Evolutionary conservation across 2,329 filamentous ascomycete genomes (phyloP).

Genomic region (Clonostachys chloroleuca): DNA sequence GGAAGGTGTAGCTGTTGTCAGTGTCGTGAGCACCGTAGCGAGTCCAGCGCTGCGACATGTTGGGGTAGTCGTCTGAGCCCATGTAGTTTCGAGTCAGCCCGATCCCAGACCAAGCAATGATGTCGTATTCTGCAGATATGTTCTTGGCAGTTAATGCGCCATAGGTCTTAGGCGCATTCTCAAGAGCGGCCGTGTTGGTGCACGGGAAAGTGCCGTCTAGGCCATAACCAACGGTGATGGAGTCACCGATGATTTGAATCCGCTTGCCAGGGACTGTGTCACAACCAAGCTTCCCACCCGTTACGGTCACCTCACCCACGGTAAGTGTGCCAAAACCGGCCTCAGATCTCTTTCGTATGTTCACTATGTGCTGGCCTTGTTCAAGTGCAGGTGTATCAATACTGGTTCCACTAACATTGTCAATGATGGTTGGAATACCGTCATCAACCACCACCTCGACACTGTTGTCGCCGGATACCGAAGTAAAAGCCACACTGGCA

Average conservation of each 20-base stretch:
- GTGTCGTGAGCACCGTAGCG: slow-evolving; percentile 34
- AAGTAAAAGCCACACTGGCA: slow-evolving; percentile 24
- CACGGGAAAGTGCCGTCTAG: slow-evolving; percentile 33
- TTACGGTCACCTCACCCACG: slow-evolving; percentile 4
- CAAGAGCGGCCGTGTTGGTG: slow-evolving; percentile 26
- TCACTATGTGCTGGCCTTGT: slow-evolving; percentile 26
- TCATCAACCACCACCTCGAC: slow-evolving; percentile 25
- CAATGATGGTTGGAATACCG: slow-evolving; percentile 15
- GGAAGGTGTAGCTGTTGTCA: slow-evolving; percentile 28
- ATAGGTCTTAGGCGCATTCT: slow-evolving; percentile 34
- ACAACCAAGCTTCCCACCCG: slow-evolving; percentile 16
- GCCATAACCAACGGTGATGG: slow-evolving; percentile 37
- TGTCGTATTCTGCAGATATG: slow-evolving; percentile 33
- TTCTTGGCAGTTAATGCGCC: slow-evolving; percentile 30
- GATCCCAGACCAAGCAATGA: slow-evolving; percentile 38
- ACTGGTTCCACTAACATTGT: slow-evolving; percentile 17
- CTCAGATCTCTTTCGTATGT: slow-evolving; percentile 31
- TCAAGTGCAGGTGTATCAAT: slow-evolving; percentile 22
- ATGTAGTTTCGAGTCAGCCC: slow-evolving; percentile 33
- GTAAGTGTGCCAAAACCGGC: slow-evolving; percentile 18
- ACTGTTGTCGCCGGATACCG: slow-evolving; percentile 22
- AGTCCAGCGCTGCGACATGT: slow-evolving; percentile 33
- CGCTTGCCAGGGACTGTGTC: slow-evolving; percentile 18
- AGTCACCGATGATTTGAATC: slow-evolving; percentile 39
- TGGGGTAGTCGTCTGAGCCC: slow-evolving; percentile 15